phyloP scores from a whole-genome alignment of 2,329 filamentous ascomycete genomes.

The Colletotrichum sp. region DNA sequence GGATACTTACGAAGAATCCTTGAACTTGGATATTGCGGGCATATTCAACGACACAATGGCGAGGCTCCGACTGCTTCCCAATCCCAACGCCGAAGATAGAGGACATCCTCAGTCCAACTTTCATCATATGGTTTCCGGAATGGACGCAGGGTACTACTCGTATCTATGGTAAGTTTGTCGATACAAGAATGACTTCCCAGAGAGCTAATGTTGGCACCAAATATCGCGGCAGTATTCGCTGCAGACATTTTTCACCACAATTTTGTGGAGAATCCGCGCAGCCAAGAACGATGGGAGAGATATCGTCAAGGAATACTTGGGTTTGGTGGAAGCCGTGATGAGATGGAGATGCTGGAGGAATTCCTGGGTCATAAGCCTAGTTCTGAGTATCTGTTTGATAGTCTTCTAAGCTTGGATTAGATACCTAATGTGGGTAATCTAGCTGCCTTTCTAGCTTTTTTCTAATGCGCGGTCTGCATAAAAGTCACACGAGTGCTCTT shows the following conservation, averaged over 20 bases:
- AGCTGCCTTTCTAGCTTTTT: too few relatives aligned
- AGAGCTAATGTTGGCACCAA: rapidly evolving
- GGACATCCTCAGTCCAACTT: neutral
- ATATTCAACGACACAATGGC: neutral
- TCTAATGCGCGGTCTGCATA: too few relatives aligned
- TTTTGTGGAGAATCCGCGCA: neutral
- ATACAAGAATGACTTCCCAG: rapidly evolving
- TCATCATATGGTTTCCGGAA: neutral
- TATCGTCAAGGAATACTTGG: rapidly evolving
- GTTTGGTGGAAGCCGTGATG: neutral
- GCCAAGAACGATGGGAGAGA: rapidly evolving
- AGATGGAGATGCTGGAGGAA: neutral
- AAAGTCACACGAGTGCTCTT: too few relatives aligned
- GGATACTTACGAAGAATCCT: neutral
- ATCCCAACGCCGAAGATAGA: neutral
- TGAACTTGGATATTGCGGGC: rapidly evolving
- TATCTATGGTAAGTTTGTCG: neutral
- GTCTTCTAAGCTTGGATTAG: too few relatives aligned
- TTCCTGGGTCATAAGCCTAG: neutral
- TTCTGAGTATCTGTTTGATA: rapidly evolving
- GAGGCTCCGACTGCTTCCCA: neutral
- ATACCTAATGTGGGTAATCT: too few relatives aligned
- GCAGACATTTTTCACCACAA: neutral
- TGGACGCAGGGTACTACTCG: neutral
- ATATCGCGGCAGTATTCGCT: neutral